Percentiles rank a stretch among this genome's conserved stretches.
phyloP scores from a whole-genome alignment of 179 eudicot species.

The Heliamphora pulchella region DNA sequence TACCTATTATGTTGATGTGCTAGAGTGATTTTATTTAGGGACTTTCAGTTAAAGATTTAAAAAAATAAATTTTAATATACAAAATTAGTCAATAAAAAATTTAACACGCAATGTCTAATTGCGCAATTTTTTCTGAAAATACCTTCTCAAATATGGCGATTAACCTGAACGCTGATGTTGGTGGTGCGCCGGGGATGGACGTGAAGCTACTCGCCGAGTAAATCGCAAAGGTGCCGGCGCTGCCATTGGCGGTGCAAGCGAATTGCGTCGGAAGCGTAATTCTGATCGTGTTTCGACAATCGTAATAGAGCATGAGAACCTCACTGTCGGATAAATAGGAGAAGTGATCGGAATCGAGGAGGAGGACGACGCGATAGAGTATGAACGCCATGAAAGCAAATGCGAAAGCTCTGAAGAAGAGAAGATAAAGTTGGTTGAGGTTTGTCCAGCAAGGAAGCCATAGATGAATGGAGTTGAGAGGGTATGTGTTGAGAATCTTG shows the following conservation, averaged over 20 bases:
- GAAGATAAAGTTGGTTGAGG: slow-evolving; percentile 53
- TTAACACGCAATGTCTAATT: too few relatives aligned
- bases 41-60: too few relatives aligned
- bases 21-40: too few relatives aligned
- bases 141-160: background rate
- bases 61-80: too few relatives aligned
- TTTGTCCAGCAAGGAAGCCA: slow-evolving; percentile 66
- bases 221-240: background rate
- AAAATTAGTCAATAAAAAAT: too few relatives aligned
- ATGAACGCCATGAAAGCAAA: slow-evolving; percentile 48
- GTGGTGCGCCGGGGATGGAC: background rate
- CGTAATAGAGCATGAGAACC: slow-evolving; percentile 1
- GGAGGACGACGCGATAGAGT: slow-evolving; percentile 34
- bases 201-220: background rate
- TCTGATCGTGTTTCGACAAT: background rate
- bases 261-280: background rate
- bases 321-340: background rate
- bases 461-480: slow-evolving; percentile 19
- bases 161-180: slow-evolving; percentile 15
- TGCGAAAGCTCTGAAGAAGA: slow-evolving; percentile 48
- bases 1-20: too few relatives aligned
- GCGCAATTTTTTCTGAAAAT: too few relatives aligned
- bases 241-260: slow-evolving; percentile 5
- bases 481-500: slow-evolving; percentile 2
- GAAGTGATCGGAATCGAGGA: background rate